Evolutionary conservation across 495 filamentous ascomycete species (phyloP).

Genomic region (Niebla homalea): DNA sequence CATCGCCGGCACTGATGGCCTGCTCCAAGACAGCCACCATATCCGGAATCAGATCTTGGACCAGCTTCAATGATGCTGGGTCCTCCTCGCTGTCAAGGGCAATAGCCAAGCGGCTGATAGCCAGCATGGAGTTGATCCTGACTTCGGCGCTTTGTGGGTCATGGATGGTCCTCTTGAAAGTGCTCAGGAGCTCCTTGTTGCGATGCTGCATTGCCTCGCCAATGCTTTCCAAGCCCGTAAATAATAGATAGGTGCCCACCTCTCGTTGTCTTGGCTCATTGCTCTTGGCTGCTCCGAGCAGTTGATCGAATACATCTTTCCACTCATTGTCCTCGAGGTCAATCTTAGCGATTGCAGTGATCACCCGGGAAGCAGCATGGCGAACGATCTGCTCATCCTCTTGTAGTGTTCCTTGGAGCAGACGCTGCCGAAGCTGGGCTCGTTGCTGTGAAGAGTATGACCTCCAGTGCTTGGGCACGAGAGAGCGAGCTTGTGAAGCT

Average conservation of each 20-base stretch:
- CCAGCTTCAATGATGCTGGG: constrained; percentile 48
- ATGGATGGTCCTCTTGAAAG: constrained; percentile 77
- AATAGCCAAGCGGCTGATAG: constrained; percentile 79
- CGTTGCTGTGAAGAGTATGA: constrained; percentile 51
- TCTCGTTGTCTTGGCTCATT: constrained; percentile 66
- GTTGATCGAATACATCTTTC: constrained; percentile 61
- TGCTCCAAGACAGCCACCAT: constrained; percentile 87
- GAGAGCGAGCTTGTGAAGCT: constrained; percentile 69
- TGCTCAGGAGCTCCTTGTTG: constrained; percentile 59
- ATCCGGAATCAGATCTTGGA: constrained; percentile 66
- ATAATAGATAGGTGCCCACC: constrained; percentile 85
- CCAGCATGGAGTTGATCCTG: constrained; percentile 85
- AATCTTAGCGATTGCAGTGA: constrained; percentile 72
- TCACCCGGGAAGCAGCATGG: constrained; percentile 76
- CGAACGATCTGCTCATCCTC: constrained; percentile 62
- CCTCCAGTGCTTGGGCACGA: constrained; percentile 80
- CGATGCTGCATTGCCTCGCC: constrained; percentile 67
- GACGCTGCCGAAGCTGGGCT: constrained; percentile 59
- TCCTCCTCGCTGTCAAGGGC: constrained; percentile 79
- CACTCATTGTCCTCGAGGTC: constrained; percentile 83
- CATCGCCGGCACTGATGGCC: constrained; percentile 61
- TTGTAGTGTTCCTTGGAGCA: constrained; percentile 67
- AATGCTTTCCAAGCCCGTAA: constrained; percentile 74
- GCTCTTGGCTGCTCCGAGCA: constrained; percentile 59
- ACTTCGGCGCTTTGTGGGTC: constrained; percentile 87